Evolutionary conservation across 1,284 basidiomycete genomes (phyloP), one percentile per base, ranked within the genome.

Genomic region (Trametes hirsuta): DNA sequence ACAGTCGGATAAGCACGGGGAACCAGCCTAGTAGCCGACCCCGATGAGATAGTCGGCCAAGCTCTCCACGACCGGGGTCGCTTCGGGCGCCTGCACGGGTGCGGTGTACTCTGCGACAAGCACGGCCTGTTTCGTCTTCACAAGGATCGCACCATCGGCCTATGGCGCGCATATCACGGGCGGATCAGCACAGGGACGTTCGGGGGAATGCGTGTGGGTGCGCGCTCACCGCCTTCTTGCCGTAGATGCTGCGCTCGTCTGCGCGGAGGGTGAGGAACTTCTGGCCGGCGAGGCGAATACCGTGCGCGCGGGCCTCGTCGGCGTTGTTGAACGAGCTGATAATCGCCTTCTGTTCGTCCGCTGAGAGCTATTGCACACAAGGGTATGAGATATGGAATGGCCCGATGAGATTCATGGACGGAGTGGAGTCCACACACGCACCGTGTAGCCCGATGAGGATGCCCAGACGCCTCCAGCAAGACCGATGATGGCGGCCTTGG

Each of bases 381-480:
- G 50, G 30, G 30, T n/a, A 39, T 40, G 21, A 21, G 42, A 46
- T 40, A 24, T 22, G 30, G 6, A 34, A 34, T 6, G 14, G 21
- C 2, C 12, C 35, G 24, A 39, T 57, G 39, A 51, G 48, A 53
- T 35, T 22, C 30, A 4, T n/a, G 25, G 45, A n/a, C 40, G 37
- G 25, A 30, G n/a, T 8, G 30, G 8, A 30, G 8, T 5, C 30
- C 5, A 30, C 39, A 11, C 5, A 54, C 89, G 74, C 74, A 97
- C 94, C 35, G 73, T 82, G 77, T 90, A 95, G n/a, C 87, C 91
- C 9, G 83, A 12, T 14, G 87, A 86, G 6, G 83, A 69, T 21
- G 94, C 95, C 96, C 96, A 98, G 25, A 96, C 82, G 62, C 96
- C 95, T 51, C 95, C 94, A 69, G 86, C 78, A 65, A 83, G 84